A percentile compares a stretch with the other conserved stretches of the same genome.
Conservation (phyloP, 1,284 basidiomycete species). For the Tranzscheliella williamsii region DNA sequence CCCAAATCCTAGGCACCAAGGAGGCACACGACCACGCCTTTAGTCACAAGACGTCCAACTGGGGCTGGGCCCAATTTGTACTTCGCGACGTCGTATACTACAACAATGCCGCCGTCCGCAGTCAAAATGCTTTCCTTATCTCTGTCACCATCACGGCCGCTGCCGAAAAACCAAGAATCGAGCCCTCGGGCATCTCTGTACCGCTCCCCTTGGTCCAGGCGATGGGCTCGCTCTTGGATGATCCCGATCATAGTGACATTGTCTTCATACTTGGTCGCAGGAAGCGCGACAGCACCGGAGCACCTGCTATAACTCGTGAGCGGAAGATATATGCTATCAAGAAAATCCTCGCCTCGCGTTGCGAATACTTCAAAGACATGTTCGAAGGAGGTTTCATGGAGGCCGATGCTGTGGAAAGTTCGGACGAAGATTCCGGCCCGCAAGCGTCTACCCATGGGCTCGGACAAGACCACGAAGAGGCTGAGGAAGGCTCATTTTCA, state of each 20-base stretch:
- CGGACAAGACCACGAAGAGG: conserved; percentile 14
- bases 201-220: conserved; percentile 71
- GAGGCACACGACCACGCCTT: conserved; percentile 83
- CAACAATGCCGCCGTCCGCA: conserved; percentile 67
- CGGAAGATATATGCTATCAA: conserved; percentile 61
- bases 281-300: conserved; percentile 15
- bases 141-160: conserved; percentile 77
- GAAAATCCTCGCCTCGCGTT: conserved; percentile 60
- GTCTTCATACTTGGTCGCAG: conserved; percentile 43
- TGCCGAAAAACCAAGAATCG: conserved; percentile 67
- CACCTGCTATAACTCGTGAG: conserved; percentile 33
- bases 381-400: conserved; percentile 56
- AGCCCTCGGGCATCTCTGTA: conserved; percentile 55
- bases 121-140: conserved; percentile 71
- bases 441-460: conserved; percentile 9
- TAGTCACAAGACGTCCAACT: conserved; percentile 70
- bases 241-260: conserved; percentile 70
- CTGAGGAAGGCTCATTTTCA: conserved; percentile 6
- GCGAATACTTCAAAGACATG: conserved; percentile 61
- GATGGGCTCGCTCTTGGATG: conserved; percentile 75
- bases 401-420: conserved; percentile 46
- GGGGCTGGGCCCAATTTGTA: conserved; percentile 70
- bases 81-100: conserved; percentile 75
- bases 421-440: conserved; percentile 27
- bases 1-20: conserved; percentile 57